Evolutionary conservation across 2,329 filamentous ascomycete species (phyloP).

Genomic region (Colletotrichum endophyticum): DNA sequence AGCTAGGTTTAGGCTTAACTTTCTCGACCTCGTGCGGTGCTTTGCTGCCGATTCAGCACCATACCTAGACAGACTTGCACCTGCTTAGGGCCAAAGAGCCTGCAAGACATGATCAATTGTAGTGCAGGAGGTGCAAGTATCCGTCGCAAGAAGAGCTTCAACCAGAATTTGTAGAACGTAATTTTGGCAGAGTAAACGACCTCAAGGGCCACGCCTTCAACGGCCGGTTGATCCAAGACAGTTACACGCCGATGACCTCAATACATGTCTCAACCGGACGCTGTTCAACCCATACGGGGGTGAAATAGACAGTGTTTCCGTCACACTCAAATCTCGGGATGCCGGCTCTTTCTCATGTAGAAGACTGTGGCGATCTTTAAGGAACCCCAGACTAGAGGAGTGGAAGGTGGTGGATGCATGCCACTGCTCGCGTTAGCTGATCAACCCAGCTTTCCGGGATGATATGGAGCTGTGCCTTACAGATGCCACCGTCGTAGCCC

Average conservation of each 20-base stretch:
- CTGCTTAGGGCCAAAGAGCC: not conserved
- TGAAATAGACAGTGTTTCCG: not conserved
- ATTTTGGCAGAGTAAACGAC: not conserved
- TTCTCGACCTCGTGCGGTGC: not conserved
- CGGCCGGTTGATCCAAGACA: not conserved
- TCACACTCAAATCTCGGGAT: not conserved
- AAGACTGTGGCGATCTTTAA: not conserved
- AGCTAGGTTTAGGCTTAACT: not conserved
- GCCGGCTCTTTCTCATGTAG: too few species aligned
- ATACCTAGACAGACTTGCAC: not conserved
- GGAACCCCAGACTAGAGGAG: not conserved
- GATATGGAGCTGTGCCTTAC: not conserved
- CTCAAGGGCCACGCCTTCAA: not conserved
- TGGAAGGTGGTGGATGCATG: not conserved
- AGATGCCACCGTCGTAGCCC: constrained; percentile 2
- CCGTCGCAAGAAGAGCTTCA: not conserved
- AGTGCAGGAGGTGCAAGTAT: not conserved
- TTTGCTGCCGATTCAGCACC: not conserved
- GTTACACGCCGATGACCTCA: not conserved
- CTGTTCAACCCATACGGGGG: not conserved
- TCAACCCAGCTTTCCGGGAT: not conserved
- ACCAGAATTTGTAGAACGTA: not conserved
- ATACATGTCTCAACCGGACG: not conserved
- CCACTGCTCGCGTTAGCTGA: not conserved
- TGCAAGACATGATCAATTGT: not conserved